A percentile compares a stretch with the other conserved stretches of the same genome.
phyloP scores from a whole-genome alignment of 495 filamentous ascomycete genomes.

The Amorphotheca resinae region DNA sequence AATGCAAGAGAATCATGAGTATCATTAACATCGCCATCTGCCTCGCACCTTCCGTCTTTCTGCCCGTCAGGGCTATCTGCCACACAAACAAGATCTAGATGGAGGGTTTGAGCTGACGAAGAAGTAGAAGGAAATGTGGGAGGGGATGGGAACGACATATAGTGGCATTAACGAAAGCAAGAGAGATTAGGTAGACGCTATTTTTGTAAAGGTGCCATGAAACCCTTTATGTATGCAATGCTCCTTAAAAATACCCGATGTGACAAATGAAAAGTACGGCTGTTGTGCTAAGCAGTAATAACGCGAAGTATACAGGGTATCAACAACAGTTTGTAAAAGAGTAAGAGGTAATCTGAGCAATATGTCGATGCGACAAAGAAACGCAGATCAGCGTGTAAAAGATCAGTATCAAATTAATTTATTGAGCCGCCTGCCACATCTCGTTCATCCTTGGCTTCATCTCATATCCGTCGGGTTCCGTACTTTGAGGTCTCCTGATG shows the following conservation, averaged over 20 bases:
- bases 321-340: constrained; percentile 11
- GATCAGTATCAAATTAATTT: too few species aligned
- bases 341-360: too few species aligned
- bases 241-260: background rate
- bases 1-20: background rate
- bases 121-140: background rate
- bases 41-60: background rate
- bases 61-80: background rate
- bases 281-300: background rate
- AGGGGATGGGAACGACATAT: too few species aligned
- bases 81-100: constrained; percentile 1
- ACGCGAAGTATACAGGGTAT: constrained; percentile 19
- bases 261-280: constrained; percentile 1
- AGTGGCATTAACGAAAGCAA: background rate
- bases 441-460: constrained; percentile 39
- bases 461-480: constrained; percentile 60
- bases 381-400: too few species aligned
- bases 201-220: constrained; percentile 12
- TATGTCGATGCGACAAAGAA: too few species aligned
- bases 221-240: constrained; percentile 13
- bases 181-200: constrained; percentile 4
- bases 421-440: constrained; percentile 25
- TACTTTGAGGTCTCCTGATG: constrained; percentile 55
- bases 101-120: background rate
- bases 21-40: background rate